Base-by-base conservation (phyloP, 805 yeast species). In the Schwanniomyces polymorphus region DNA sequence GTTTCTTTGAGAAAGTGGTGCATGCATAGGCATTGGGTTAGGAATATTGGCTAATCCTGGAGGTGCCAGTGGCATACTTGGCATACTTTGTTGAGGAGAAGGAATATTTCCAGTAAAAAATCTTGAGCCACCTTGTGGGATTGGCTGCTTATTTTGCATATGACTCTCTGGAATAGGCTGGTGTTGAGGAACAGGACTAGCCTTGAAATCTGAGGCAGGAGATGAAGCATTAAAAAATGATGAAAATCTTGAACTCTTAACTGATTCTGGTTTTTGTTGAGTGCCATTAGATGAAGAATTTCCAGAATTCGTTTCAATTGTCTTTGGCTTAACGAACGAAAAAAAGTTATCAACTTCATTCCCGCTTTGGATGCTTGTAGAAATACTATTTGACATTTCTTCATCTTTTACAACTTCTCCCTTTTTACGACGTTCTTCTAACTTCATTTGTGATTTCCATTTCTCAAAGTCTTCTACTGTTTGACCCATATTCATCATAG, bases 381-480 rank as follows among this genome's bases (percentile, higher is more conserved):
- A 54, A 2, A 47, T 46, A 7, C 48, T 45, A 7, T 49, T 57
- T 7, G 38, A 23, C 16, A 39, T 40, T 1, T 41, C 25, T 8
- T 37, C 43, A 14, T 52, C 61, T 9, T 50, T 52, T 35, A 52
- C 44, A 6, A 39, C 26, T 21, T 74, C 79, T 5, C 80, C 81
- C 41, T 75, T 72, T 53, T 73, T 68, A 49, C 67, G 71, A 29
- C 72, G 71, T 34, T 80, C 81, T 56, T 79, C 80, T 41, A 72
- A 61, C 50, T 72, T 72, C 84, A 79, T 77, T 50, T 69, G 71
- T 42, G 74, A 61, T 59, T 80, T 79, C 86, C 86, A 81, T 50
- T 68, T 72, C 57, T 81, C 86, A 54, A 81, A 81, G 51, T 81
- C 86, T 45, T 77, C 76, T 3, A 78, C 78, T 0, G 84, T 75